Conservation (phyloP, 1,139 yeast genomes). For the Yamadazyma blattariae region DNA sequence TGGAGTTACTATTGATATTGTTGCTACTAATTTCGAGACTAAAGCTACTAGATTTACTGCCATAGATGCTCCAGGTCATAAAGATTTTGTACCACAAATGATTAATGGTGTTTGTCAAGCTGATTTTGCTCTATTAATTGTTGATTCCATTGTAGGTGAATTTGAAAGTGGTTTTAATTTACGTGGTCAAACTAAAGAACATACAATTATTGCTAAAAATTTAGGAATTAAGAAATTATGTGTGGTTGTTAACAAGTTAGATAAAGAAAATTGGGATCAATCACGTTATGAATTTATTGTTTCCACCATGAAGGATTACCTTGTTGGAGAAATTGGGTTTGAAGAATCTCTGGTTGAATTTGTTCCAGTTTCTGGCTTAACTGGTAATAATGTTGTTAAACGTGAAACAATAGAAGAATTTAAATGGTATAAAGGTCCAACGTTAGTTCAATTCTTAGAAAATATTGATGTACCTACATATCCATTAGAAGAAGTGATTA, state of each 20-base stretch:
- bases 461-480: constrained; percentile 16
- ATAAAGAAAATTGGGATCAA: constrained; percentile 67
- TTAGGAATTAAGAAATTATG: constrained; percentile 76
- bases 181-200: constrained; percentile 95
- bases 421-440: constrained; percentile 66
- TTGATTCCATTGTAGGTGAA: constrained; percentile 79
- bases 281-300: constrained; percentile 62
- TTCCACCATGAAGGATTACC: constrained; percentile 54
- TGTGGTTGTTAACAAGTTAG: constrained; percentile 88
- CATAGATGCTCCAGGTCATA: constrained; percentile 85
- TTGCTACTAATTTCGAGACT: constrained; percentile 82
- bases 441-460: constrained; percentile 60
- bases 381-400: constrained; percentile 68
- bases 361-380: constrained; percentile 83
- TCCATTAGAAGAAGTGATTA: constrained; percentile 20
- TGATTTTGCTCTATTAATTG: constrained; percentile 68
- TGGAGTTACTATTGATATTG: constrained; percentile 94
- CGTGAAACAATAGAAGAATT: constrained; percentile 24
- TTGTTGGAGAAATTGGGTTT: constrained; percentile 62
- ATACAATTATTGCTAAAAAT: constrained; percentile 77
- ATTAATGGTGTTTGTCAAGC: constrained; percentile 54
- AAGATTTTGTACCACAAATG: constrained; percentile 54
- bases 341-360: constrained; percentile 48
- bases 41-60: constrained; percentile 66
- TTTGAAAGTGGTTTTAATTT: constrained; percentile 85